Evolutionary conservation across 2,329 filamentous ascomycete genomes (phyloP), one percentile per base, ranked within the genome.

Genomic region (Biscogniauxia mediterranea): DNA sequence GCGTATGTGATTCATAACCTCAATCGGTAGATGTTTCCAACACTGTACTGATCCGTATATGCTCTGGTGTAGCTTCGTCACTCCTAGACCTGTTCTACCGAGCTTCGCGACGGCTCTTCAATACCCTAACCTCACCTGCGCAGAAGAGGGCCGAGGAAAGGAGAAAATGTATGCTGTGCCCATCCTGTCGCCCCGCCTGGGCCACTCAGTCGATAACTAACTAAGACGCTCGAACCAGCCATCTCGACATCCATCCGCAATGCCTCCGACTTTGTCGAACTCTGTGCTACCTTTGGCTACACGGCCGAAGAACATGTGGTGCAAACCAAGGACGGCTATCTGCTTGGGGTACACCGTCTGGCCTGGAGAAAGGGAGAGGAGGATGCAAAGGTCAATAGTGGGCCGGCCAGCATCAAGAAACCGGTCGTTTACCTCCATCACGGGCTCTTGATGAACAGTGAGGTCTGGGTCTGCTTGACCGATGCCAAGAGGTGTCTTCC

Each of bases 401-500:
- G 90, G 0, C 81, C 83, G 0, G 81, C 83, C 42, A 89, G 88
- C 70, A 69, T 90, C 26, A 84, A 84, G 76, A 97, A 97, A 79
- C 90, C 89, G 68, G 91, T 98, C 55, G 88, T 95, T 6, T 99
- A 98, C 75, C 80, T 99, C 65, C 95, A 99, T 72, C 95, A 99
- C 76, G 95, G 94, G 8, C 83, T 99, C 61, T 85, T 99, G 72
- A 99, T 99, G 95, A 98, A 97, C 77, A 97, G 93, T 69, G 95
- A 99, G 76, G 94, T 99, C 38, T 99, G 95, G 95, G 92, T 98
- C 8, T 96, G 92, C 72, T 79, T 94, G 73, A 96, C 94, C 0
- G 91, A 97, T 67, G 88, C 89, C 68, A 85, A 96, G 75, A 85
- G 93, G 68, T 94, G 90, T 68, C 80, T 99, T 49, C 92, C 95